phyloP scores from a whole-genome alignment of 108 stramenopile species.

The Cyclostephanos invisitatus region DNA sequence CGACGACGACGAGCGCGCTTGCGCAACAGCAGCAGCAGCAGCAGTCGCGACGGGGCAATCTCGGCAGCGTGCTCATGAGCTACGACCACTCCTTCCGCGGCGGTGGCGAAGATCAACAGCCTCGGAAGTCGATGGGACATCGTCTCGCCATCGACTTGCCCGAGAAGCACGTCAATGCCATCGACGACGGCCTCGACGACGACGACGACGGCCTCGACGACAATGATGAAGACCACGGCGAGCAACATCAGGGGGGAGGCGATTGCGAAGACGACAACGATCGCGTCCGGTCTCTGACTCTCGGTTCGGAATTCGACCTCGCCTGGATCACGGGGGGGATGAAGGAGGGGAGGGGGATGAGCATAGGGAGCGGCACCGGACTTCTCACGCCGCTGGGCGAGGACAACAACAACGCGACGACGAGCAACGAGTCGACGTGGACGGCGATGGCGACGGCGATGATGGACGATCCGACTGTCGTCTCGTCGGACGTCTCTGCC shows the following conservation, averaged over 20 bases:
- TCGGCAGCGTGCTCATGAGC: constrained; percentile 12
- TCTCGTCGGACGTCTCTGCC: constrained; percentile 20
- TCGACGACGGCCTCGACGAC: background rate
- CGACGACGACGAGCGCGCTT: constrained; percentile 1
- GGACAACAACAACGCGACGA: too few species aligned
- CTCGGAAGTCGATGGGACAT: background rate
- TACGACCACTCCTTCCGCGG: constrained; percentile 10
- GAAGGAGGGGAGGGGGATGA: constrained; percentile 8
- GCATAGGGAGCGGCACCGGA: constrained; percentile 8
- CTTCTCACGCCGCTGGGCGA: constrained; percentile 23
- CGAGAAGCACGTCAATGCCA: background rate
- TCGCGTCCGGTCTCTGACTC: constrained; percentile 27
- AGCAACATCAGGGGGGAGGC: background rate
- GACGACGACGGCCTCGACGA: background rate
- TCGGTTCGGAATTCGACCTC: constrained; percentile 36
- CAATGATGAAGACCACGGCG: background rate
- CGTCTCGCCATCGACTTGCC: constrained; percentile 1
- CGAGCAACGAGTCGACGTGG: too few species aligned
- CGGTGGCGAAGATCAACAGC: background rate
- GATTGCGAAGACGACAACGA: constrained; percentile 10
- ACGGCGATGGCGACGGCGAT: background rate
- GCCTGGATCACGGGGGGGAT: constrained; percentile 14
- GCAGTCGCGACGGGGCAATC: constrained; percentile 19
- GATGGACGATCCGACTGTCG: constrained; percentile 13
- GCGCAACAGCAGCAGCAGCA: constrained; percentile 1